Conservation (phyloP, 129 eudicot species). For the Calendula officinalis region DNA sequence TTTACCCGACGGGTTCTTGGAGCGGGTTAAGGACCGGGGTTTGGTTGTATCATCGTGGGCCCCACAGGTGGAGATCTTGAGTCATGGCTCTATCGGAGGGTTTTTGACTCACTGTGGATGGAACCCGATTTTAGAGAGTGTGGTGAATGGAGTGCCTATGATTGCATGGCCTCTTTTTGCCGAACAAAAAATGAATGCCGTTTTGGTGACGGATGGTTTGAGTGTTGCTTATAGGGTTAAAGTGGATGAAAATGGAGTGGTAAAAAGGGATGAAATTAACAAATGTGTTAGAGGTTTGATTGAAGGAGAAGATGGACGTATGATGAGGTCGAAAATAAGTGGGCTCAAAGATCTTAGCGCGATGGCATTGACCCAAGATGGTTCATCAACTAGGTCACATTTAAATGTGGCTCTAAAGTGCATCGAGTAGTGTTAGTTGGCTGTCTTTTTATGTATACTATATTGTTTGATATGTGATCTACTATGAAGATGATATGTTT, state of each 20-base stretch:
- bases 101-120: conserved; percentile 49
- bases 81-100: conserved; percentile 36
- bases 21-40: conserved; percentile 25
- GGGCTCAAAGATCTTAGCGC: conserved; percentile 12
- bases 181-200: conserved; percentile 38
- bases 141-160: conserved; percentile 39
- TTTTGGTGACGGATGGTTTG: conserved; percentile 24
- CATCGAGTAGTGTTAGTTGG: background rate
- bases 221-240: conserved; percentile 27
- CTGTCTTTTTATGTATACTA: too few species aligned
- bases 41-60: conserved; percentile 42
- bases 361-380: conserved; percentile 26
- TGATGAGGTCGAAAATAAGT: conserved; percentile 26
- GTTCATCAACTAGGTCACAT: conserved; percentile 27
- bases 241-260: conserved; percentile 34
- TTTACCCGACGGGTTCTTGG: conserved; percentile 40
- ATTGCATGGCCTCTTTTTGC: conserved; percentile 47
- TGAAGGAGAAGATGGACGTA: conserved; percentile 30
- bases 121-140: conserved; percentile 41
- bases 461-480: too few species aligned
- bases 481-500: too few species aligned
- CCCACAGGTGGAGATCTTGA: conserved; percentile 40
- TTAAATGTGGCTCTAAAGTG: conserved; percentile 10
- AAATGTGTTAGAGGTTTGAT: conserved; percentile 25
- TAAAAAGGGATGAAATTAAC: conserved; percentile 33